Conservation (phyloP, 495 filamentous ascomycete genomes). For the Staphylotrichum tortipilum region DNA sequence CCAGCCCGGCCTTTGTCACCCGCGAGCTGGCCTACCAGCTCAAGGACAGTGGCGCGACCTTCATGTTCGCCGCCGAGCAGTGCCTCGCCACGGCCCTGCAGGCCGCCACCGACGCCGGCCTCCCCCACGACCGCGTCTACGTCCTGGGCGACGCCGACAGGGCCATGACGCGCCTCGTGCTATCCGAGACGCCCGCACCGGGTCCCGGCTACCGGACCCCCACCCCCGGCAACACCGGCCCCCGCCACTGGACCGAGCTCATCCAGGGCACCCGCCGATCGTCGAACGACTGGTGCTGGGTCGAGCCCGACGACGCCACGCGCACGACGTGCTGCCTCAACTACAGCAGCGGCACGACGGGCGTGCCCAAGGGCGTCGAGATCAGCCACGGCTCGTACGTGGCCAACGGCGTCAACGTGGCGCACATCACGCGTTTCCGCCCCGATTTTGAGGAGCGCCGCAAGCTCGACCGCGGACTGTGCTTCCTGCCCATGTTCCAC, state of each 20-base stretch:
- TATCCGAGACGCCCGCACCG: slow-evolving; percentile 34
- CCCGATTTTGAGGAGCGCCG: slow-evolving; percentile 33
- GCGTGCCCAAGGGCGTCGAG: slow-evolving; percentile 75
- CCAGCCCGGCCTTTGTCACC: slow-evolving; percentile 65
- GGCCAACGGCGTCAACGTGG: slow-evolving; percentile 53
- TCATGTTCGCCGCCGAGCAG: slow-evolving; percentile 49
- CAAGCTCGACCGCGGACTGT: slow-evolving; percentile 22
- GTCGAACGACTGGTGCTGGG: slow-evolving; percentile 38
- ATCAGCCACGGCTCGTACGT: slow-evolving; percentile 67
- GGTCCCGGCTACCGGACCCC: too few relatives aligned
- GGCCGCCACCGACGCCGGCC: slow-evolving; percentile 58
- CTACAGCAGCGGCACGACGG: slow-evolving; percentile 72
- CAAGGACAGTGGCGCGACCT: slow-evolving; percentile 56
- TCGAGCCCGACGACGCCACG: slow-evolving; percentile 28
- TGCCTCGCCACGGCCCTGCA: slow-evolving; percentile 55
- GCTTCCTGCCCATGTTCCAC: slow-evolving; percentile 72
- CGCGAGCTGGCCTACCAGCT: slow-evolving; percentile 70
- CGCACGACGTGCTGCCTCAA: slow-evolving; percentile 48
- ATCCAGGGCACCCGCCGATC: slow-evolving; percentile 29
- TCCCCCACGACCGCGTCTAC: slow-evolving; percentile 44
- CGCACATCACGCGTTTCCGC: slow-evolving; percentile 35
- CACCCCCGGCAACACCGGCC: too few relatives aligned
- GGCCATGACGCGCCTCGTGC: slow-evolving; percentile 23
- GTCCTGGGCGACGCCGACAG: slow-evolving; percentile 34
- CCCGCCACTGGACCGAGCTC: slow-evolving; percentile 39